These are phyloP conservation scores for Adansonia gregorii DNA, from an alignment of 441 rosid species.

Conservation along the genomic window DNA sequence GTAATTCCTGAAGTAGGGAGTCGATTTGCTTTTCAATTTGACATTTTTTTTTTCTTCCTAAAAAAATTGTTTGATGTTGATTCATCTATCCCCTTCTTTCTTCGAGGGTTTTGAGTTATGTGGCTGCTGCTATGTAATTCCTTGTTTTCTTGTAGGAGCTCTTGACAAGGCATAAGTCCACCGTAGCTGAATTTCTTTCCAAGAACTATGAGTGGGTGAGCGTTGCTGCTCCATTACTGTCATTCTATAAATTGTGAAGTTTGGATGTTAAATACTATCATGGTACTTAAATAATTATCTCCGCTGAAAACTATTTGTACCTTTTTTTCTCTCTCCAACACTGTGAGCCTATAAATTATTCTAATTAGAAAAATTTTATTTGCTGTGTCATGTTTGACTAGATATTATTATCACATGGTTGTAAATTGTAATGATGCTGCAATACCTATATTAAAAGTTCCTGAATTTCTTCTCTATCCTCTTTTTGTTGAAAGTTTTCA, in stretches of 20 bases:
- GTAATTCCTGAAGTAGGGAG: not conserved
- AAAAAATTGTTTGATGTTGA: not conserved
- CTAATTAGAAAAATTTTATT: not conserved
- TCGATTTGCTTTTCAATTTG: not conserved
- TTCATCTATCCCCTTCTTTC: not conserved
- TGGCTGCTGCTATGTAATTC: conserved; percentile 19
- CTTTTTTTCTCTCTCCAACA: not conserved
- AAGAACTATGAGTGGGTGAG: conserved; percentile 95
- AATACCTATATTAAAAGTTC: not conserved
- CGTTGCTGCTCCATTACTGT: not conserved
- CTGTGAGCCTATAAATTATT: not conserved
- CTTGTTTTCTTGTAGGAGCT: conserved; percentile 64
- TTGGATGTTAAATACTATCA: not conserved
- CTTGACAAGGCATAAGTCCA: conserved; percentile 92
- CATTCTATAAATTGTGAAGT: not conserved
- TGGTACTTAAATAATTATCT: not conserved
- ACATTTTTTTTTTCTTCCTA: not conserved
- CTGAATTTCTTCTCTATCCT: not conserved
- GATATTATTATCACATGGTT: not conserved
- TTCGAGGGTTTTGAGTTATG: not conserved
- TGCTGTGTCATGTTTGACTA: not conserved
- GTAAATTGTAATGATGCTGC: not conserved
- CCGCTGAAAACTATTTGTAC: not conserved
- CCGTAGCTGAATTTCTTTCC: conserved; percentile 91
- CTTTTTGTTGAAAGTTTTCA: not conserved